Base-by-base conservation (phyloP, 1,284 basidiomycete species). In the Tilletia walkeri region DNA sequence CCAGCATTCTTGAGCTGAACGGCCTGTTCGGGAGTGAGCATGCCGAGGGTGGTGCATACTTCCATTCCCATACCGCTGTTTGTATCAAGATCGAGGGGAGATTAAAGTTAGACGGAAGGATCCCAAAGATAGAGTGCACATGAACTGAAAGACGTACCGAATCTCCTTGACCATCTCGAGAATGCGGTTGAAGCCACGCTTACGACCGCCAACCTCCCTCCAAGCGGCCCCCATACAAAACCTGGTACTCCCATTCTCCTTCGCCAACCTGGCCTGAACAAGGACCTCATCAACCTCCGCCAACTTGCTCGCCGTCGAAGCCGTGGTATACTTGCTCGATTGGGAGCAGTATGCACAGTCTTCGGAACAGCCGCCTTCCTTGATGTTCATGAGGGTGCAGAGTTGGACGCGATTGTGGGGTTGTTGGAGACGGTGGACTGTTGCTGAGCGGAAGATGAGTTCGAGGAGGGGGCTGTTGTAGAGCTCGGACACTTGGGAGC, bases 181-280 rank as follows among this genome's bases (percentile, higher is more conserved):
- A 80, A 99, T 98, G 77, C 90, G 89, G 84, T 97, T 92, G 80
- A 99, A 99, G 0, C 95, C 95, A 67, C 92, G 88, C 85, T 97
- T 98, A 75, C 93, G 89, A 2, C 95, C 95, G 38, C 92, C 90
- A 65, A 98, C 88, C 84, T 97, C 95, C 76, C 95, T 88, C 95
- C 95, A 99, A n/a, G 95, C 95, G 3, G 95, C 95, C 70, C 95
- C 95, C 95, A 98, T 98, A 85, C 95, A 99, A 86, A 98, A 98
- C 34, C 95, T 88, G 24, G 95, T 99, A 82, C 92, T 94, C 41
- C 95, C 95, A 73, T 98, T 98, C 74, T 87, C 94, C 84, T 97
- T 98, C 39, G 95, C 95, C 83, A 92, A 91, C 38, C 93, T 88
- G 34, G 95, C 85, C 76, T 86, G 85, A 34, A 69, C 73, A 14